phyloP scores from a whole-genome alignment of 305 asterid species.

The Solanum hybrid region DNA sequence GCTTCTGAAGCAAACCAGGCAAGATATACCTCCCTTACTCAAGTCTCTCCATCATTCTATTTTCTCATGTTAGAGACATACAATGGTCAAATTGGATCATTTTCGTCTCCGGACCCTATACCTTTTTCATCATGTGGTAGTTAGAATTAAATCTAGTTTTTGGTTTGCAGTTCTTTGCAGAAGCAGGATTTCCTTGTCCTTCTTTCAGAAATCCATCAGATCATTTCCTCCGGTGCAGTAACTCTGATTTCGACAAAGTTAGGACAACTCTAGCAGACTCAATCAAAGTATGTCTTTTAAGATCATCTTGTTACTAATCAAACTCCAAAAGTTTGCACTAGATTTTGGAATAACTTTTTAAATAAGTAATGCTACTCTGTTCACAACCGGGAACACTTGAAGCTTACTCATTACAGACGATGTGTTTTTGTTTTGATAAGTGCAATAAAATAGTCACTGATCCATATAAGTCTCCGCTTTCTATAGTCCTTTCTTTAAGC shows the following conservation, averaged over 20 bases:
- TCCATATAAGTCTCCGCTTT: neutral
- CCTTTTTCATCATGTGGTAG: neutral
- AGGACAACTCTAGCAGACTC: conserved; percentile 89
- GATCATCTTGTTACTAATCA: neutral
- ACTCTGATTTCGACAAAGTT: conserved; percentile 88
- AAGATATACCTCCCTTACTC: conserved; percentile 1
- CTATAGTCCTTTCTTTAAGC: neutral
- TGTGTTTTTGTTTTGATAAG: neutral
- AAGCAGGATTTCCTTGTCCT: conserved; percentile 97
- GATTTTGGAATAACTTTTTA: neutral
- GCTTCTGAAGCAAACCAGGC: conserved; percentile 88
- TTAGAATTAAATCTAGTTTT: neutral
- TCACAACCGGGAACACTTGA: neutral
- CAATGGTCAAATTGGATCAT: neutral
- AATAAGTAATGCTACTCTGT: neutral
- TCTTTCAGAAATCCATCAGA: conserved; percentile 84
- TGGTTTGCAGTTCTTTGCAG: conserved; percentile 67
- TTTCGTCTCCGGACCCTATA: neutral
- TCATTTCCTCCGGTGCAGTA: conserved; percentile 82
- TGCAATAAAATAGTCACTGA: neutral
- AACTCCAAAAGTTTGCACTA: neutral
- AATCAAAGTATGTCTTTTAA: conserved; percentile 52
- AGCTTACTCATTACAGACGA: neutral
- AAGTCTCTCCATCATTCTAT: neutral
- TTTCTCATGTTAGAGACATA: neutral